Percentiles rank a stretch among this genome's conserved stretches.
phyloP scores from a whole-genome alignment of 2,329 filamentous ascomycete species.

The Aspergillus sp. region DNA sequence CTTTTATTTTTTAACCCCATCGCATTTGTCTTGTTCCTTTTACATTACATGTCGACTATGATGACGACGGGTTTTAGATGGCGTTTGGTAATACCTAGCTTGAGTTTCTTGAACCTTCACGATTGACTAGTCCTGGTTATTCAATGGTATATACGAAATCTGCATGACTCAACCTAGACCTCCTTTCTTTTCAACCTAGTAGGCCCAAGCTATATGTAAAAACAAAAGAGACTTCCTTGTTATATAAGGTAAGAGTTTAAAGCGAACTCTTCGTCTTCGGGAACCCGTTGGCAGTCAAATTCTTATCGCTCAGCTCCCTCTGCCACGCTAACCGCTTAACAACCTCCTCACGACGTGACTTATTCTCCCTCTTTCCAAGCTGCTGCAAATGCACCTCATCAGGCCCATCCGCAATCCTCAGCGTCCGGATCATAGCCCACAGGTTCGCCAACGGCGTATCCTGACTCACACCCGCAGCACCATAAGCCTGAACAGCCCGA shows the following conservation, averaged over 20 bases:
- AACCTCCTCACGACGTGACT: constrained; percentile 47
- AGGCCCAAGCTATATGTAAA: not conserved
- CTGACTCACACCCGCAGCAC: constrained; percentile 86
- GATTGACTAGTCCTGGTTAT: not conserved
- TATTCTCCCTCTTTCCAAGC: constrained; percentile 57
- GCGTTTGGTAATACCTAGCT: constrained; percentile 2
- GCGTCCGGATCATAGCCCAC: constrained; percentile 78
- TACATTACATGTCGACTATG: constrained; percentile 2
- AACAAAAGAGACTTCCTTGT: not conserved
- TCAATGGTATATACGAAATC: constrained; percentile 1
- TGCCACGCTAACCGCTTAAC: constrained; percentile 46
- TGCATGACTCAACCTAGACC: not conserved
- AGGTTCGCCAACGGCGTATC: constrained; percentile 87
- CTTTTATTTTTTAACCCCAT: not conserved
- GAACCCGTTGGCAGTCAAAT: constrained; percentile 39
- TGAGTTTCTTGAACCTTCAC: not conserved
- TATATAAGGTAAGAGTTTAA: not conserved
- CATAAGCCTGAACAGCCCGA: constrained; percentile 89
- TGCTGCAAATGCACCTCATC: constrained; percentile 84
- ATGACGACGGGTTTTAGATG: constrained; percentile 8
- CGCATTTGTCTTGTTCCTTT: not conserved
- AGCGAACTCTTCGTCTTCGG: constrained; percentile 30
- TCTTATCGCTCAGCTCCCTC: constrained; percentile 36
- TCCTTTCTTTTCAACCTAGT: not conserved
- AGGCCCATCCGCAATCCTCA: constrained; percentile 86